Base-by-base conservation (phyloP, 2,329 filamentous ascomycete species). In the Aspergillus tamarii region DNA sequence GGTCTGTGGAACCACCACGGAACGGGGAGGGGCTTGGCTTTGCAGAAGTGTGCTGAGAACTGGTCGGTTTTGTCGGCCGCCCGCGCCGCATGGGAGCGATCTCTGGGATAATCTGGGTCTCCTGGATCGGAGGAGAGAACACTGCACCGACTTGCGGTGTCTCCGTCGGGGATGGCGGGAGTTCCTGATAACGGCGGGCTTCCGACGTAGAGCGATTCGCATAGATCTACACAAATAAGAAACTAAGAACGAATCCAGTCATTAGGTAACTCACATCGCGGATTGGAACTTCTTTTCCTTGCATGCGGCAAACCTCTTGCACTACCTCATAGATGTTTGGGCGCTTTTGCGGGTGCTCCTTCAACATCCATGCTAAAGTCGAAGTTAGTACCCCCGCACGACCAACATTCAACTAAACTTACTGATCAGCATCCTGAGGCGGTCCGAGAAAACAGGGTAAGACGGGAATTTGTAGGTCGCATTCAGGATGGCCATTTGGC, bases 301-400 rank as follows among this genome's bases (percentile, higher is more conserved):
- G 91, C 92, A 99, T 96, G 41, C 86, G 83, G 78, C 94, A 97
- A 34, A 90, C 88, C 80, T 98, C 94, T 66, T 89, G 88, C 36
- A 99, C 83, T 4, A 96, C 93, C 77, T 97, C 91, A 75, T 97
- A 99, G 66, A 99, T 96, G 74, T 94, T 98, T 4, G 95, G 95
- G 67, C 95, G 87, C 57, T 86, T 81, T 65, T 88, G 85, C 58
- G 93, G 92, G 70, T 91, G 89, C 77, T 98, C 95, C 72, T 88
- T 89, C 73, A 99, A 82, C 95, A 97, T 98, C 60, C 89, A 94
- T 14, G 89, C 93, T 62, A 45, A 45, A 21, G 48, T 16, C 53
- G 43, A 59, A 58, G 69, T 77, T 54, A 77, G 72, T 63, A 43
- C 16, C 16, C 39, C 39, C 46, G 39, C n/a, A 14, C n/a, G 5